Conservation (phyloP, 257 asterid genomes). For the Agastache rugosa region DNA sequence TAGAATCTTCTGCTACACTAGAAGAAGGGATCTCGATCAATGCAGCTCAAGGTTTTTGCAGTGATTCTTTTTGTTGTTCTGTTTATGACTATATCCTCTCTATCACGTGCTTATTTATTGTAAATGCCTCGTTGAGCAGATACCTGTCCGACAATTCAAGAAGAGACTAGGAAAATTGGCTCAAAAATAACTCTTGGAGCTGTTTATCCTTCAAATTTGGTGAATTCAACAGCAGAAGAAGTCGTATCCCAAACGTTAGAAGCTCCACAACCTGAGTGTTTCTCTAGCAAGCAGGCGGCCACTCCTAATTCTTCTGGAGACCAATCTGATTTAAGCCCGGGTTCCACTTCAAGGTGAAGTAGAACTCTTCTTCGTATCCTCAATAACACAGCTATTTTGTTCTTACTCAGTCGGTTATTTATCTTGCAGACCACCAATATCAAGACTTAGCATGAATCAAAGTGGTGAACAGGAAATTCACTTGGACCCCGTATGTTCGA, state of each 20-base stretch:
- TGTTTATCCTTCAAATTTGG: constrained; percentile 32
- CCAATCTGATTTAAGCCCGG: constrained; percentile 26
- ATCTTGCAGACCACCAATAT: constrained; percentile 37
- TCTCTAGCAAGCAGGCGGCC: constrained; percentile 35
- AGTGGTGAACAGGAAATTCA: constrained; percentile 34
- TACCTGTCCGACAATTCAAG: constrained; percentile 28
- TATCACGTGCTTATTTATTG: constrained; percentile 8
- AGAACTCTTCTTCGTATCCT: constrained; percentile 19
- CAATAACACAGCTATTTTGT: constrained; percentile 14
- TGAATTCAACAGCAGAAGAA: constrained; percentile 43
- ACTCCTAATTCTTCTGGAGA: constrained; percentile 33
- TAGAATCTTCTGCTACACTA: constrained; percentile 42
- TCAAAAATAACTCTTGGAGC: constrained; percentile 32
- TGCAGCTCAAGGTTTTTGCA: constrained; percentile 47
- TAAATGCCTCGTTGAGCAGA: constrained; percentile 36
- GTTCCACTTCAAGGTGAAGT: constrained; percentile 36
- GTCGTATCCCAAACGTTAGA: constrained; percentile 36
- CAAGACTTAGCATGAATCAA: constrained; percentile 8
- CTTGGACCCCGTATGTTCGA: constrained; percentile 37
- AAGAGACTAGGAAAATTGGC: constrained; percentile 38
- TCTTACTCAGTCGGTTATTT: constrained; percentile 2
- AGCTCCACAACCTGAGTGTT: constrained; percentile 36
- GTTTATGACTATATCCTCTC: constrained; percentile 13
- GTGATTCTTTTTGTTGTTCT: background rate
- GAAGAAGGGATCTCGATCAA: constrained; percentile 40